Conservation (phyloP, 371 early-diverging fungal species). For the Fennellomyces sp. region DNA sequence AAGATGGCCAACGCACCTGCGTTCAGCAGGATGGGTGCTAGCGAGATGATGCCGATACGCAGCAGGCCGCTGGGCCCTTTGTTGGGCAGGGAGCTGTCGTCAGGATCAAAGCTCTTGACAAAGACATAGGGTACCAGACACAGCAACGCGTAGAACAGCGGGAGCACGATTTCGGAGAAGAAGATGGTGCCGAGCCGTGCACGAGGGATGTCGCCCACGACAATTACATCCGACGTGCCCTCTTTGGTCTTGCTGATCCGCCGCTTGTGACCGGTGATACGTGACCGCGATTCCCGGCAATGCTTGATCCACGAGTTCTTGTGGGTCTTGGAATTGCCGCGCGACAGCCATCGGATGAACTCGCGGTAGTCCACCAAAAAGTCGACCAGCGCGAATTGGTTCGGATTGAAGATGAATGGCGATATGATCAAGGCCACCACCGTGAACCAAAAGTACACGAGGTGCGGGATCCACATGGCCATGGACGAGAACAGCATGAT, state of each 20-base stretch:
- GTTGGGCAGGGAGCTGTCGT: conserved; percentile 34
- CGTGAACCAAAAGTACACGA: conserved; percentile 86
- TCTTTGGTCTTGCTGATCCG: conserved; percentile 43
- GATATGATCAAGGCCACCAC: conserved; percentile 71
- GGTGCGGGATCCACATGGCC: conserved; percentile 69
- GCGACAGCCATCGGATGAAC: conserved; percentile 79
- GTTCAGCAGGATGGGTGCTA: conserved; percentile 78
- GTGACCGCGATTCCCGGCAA: conserved; percentile 70
- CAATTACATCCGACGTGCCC: conserved; percentile 44
- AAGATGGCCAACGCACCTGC: conserved; percentile 68
- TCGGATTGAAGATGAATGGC: conserved; percentile 85
- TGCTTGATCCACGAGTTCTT: conserved; percentile 83
- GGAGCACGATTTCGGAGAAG: conserved; percentile 74
- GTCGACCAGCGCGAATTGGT: conserved; percentile 74
- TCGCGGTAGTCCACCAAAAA: conserved; percentile 81
- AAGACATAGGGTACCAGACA: conserved; percentile 70
- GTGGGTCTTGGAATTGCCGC: conserved; percentile 75
- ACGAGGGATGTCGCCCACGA: conserved; percentile 66
- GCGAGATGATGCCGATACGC: conserved; percentile 66
- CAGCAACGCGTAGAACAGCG: conserved; percentile 67
- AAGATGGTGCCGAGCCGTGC: conserved; percentile 72
- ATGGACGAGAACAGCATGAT: conserved; percentile 74
- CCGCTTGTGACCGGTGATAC: conserved; percentile 83
- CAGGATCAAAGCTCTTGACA: conserved; percentile 56
- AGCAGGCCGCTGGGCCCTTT: conserved; percentile 54